Percentiles rank a stretch among this genome's conserved stretches.
Conservation (phyloP, 108 stramenopile genomes). For the Skeletonema costatum region DNA sequence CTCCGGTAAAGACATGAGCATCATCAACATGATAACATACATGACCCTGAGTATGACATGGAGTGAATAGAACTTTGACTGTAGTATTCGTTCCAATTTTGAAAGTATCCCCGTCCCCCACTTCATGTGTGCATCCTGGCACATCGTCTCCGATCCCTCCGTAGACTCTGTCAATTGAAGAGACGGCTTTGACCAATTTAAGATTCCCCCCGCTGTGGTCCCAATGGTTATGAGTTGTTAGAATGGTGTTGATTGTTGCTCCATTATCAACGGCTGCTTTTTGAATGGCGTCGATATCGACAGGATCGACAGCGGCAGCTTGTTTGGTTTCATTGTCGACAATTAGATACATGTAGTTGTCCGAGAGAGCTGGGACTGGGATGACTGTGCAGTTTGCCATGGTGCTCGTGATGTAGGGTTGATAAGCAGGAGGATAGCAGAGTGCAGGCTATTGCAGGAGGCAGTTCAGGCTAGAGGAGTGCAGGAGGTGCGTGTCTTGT, state of each 20-base stretch:
- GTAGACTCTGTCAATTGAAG: conserved; percentile 26
- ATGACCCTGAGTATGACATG: conserved; percentile 75
- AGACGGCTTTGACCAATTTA: conserved; percentile 34
- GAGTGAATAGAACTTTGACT: conserved; percentile 57
- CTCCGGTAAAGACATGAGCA: conserved; percentile 67
- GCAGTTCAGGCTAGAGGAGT: no score
- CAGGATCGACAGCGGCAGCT: conserved; percentile 70
- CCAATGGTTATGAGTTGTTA: conserved; percentile 81
- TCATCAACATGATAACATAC: conserved; percentile 46
- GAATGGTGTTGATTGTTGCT: conserved; percentile 51
- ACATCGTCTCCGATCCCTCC: conserved; percentile 36
- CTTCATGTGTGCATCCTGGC: conserved; percentile 31
- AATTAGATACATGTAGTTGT: conserved; percentile 62
- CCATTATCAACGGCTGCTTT: conserved; percentile 47
- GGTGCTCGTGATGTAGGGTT: background rate
- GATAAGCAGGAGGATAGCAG: no score
- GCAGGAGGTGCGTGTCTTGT: no score
- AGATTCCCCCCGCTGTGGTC: conserved; percentile 77
- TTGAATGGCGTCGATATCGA: conserved; percentile 51
- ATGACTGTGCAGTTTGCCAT: conserved; percentile 33
- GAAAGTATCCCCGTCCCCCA: conserved; percentile 52
- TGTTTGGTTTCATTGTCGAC: conserved; percentile 39
- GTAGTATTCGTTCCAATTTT: conserved; percentile 37
- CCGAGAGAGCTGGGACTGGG: conserved; percentile 43
- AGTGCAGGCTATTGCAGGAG: no score